Evolutionary conservation across 768 basidiomycete genomes (phyloP).

Genomic region (Trametes meyenii): DNA sequence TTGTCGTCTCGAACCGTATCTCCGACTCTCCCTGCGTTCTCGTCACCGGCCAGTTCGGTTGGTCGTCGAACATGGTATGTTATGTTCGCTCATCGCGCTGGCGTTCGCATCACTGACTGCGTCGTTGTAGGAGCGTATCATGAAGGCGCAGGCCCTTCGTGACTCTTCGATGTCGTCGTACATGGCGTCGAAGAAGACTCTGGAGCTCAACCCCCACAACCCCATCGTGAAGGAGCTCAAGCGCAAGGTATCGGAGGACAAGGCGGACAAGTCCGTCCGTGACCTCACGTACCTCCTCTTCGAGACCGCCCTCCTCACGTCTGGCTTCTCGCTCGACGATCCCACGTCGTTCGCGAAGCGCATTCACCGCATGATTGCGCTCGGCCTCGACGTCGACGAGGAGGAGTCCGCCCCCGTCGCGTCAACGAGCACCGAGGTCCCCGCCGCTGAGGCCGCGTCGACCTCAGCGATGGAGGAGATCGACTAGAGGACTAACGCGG

Average conservation of each 20-base stretch:
- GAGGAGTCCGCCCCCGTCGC: slow-evolving; percentile 53
- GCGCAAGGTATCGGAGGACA: slow-evolving; percentile 94
- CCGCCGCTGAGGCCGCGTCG: slow-evolving; percentile 60
- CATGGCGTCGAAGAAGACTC: slow-evolving; percentile 98
- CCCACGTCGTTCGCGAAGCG: slow-evolving; percentile 94
- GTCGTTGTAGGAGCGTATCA: slow-evolving; percentile 79
- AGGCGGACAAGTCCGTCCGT: slow-evolving; percentile 97
- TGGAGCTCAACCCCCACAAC: slow-evolving; percentile 93
- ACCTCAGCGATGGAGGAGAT: slow-evolving; percentile 98
- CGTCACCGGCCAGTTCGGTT: slow-evolving; percentile 98
- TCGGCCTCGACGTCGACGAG: slow-evolving; percentile 89
- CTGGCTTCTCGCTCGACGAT: slow-evolving; percentile 94
- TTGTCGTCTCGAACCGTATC: slow-evolving; percentile 97
- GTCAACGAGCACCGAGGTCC: slow-evolving; percentile 49
- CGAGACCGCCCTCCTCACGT: slow-evolving; percentile 95
- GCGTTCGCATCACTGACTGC: not conserved
- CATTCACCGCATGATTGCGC: slow-evolving; percentile 96
- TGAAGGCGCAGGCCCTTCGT: slow-evolving; percentile 97
- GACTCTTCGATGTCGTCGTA: slow-evolving; percentile 98
- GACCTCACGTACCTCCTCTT: slow-evolving; percentile 95
- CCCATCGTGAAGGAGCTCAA: slow-evolving; percentile 95
- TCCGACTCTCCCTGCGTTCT: slow-evolving; percentile 95
- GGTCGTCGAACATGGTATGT: slow-evolving; percentile 97
- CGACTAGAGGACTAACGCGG: slow-evolving; percentile 51
- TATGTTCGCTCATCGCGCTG: not conserved